Evolutionary conservation across 495 filamentous ascomycete species (phyloP), one percentile per base, ranked within the genome.

Genomic region (Penicillium pulvis): DNA sequence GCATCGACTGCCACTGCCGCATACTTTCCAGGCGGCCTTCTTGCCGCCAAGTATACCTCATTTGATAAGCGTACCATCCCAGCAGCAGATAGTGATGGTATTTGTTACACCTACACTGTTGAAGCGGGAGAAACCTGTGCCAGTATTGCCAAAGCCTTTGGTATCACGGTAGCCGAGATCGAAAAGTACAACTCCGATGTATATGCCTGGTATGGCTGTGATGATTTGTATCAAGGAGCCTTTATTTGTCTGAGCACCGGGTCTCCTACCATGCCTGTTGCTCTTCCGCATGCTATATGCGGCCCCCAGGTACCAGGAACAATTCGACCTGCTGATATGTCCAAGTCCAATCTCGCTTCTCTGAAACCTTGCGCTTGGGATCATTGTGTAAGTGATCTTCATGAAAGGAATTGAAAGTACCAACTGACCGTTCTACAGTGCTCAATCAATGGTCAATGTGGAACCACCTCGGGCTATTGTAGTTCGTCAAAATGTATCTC

Each of bases 221-320:
- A 17, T 1, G 12, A 48, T 11, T 0, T 64, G 1, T 43, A 47
- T 20, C 47, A 46, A 8, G 64, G 61, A 4, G 33, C 20, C 30
- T 56, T 64, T 17, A 57, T 67, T 2, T 64, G 64, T 47, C 33
- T 67, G 4, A 57, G 61, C 44, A 19, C 57, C 30, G 64, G 64
- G 9, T 11, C 30, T 16, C 55, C 56, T 46, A 55, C 64, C 3
- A 67, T 67, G 64, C 64, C 61, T 11, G 58, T 58, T n/a, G 61
- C 61, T 39, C 52, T 64, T 35, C 55, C 64, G 9, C 35, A 59
- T 17, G 61, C 64, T 42, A 39, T 48, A 10, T 67, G 64, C 47
- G 64, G 64, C n/a, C 64, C 64, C 17, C 61, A 58, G 44, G 61
- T 63, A 1, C 61, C 61, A 2, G 61, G 64, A 8, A 56, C 64